phyloP scores from a whole-genome alignment of 2,329 filamentous ascomycete genomes.

The Raffaelea arxii region DNA sequence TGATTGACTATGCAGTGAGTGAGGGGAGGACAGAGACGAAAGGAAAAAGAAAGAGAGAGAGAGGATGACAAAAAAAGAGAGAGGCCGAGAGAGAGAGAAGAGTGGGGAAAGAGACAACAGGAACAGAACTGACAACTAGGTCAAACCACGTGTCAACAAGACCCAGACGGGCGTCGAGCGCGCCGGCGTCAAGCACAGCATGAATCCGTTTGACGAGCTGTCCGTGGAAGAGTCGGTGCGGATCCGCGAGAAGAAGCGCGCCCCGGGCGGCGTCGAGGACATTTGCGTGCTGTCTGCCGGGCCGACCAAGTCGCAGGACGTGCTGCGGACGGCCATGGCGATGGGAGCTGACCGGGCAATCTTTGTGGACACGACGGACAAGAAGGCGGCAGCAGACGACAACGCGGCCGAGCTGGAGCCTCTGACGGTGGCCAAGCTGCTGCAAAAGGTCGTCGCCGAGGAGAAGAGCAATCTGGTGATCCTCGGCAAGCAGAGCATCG shows the following conservation, averaged over 20 bases:
- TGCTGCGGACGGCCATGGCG: conserved; percentile 92
- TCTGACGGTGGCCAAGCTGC: conserved; percentile 82
- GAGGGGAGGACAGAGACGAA: background rate
- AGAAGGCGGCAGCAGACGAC: conserved; percentile 61
- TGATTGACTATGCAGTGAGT: conserved; percentile 76
- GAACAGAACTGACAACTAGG: conserved; percentile 26
- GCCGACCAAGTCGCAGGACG: conserved; percentile 76
- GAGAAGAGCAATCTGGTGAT: conserved; percentile 89
- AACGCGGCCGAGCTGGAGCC: conserved; percentile 77
- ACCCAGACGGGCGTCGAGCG: conserved; percentile 82
- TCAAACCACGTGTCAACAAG: conserved; percentile 62
- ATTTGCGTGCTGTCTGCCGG: conserved; percentile 87
- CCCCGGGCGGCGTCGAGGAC: conserved; percentile 69
- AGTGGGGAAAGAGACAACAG: background rate
- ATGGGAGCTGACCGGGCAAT: conserved; percentile 94
- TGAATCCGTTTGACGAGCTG: conserved; percentile 99
- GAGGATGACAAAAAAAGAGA: background rate
- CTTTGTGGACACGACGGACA: conserved; percentile 61
- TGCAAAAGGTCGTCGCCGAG: conserved; percentile 67
- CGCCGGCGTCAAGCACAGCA: conserved; percentile 86
- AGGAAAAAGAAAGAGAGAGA: background rate
- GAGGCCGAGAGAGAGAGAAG: background rate
- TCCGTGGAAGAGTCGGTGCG: conserved; percentile 93
- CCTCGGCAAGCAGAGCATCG: conserved; percentile 95
- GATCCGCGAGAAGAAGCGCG: conserved; percentile 76